phyloP scores from a whole-genome alignment of 805 yeast genomes.

The Metschnikowia lachancei region DNA sequence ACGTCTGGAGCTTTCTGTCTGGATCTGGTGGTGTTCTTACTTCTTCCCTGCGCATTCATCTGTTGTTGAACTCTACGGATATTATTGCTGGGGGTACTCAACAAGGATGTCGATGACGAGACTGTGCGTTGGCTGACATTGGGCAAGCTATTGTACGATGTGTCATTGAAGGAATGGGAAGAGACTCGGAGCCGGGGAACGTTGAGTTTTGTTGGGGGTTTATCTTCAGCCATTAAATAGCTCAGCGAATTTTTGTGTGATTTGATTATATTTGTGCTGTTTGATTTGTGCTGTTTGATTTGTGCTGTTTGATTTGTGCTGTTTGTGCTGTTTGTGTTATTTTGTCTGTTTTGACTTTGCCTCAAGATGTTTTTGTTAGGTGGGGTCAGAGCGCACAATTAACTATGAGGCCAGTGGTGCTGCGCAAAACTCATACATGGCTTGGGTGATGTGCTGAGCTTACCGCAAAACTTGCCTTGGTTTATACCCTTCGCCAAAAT shows the following conservation, averaged over 20 bases:
- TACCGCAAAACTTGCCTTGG: too few relatives aligned
- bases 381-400: too few relatives aligned
- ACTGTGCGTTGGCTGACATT: conserved; percentile 31
- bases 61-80: conserved; percentile 34
- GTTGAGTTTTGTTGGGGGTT: conserved; percentile 8
- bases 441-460: too few relatives aligned
- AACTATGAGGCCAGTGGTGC: too few relatives aligned
- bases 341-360: too few relatives aligned
- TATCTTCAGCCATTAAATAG: conserved; percentile 16
- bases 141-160: conserved; percentile 12
- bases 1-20: conserved; percentile 8
- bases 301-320: too few relatives aligned
- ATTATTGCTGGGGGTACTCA: conserved; percentile 43
- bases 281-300: too few relatives aligned
- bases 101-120: conserved; percentile 37
- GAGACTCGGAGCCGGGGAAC: conserved; percentile 19
- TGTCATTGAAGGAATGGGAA: conserved; percentile 11
- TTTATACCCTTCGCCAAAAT: too few relatives aligned
- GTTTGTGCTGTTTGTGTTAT: too few relatives aligned
- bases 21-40: conserved; percentile 1
- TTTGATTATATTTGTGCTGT: too few relatives aligned
- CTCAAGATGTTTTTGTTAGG: too few relatives aligned
- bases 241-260: not conserved
- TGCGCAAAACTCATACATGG: too few relatives aligned
- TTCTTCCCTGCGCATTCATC: conserved; percentile 16